Base-by-base conservation (phyloP, 768 basidiomycete genomes). In the Dioszegia hungarica region DNA sequence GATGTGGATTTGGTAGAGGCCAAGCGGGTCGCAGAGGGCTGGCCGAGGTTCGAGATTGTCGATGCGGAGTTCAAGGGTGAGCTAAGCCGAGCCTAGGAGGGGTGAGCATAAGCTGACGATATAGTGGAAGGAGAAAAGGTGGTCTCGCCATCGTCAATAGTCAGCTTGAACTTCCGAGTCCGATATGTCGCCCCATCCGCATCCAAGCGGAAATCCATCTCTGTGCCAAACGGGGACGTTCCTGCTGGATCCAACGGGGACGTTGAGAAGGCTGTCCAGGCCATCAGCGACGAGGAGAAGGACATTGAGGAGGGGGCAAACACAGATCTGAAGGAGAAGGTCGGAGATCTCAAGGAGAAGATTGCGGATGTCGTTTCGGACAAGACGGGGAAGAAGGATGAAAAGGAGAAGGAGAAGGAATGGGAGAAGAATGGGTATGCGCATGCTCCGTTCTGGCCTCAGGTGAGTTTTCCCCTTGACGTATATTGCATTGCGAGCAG, bases 391-490 rank as follows among this genome's bases (percentile, higher is more conserved):
- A 51, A 59, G 46, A 53, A 56, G 51, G 43, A 19, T 15, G 10
- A 9, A 41, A 63, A 19, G 81, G 82, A 29, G 80, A 83, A 20
- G 80, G 61, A 51, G 12, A 49, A 79, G n/a, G 78, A 78, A 25
- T 69, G 68, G 41, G 45, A 56, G n/a, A 63, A 77, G 10, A 78
- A 78, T 49, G 83, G 81, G 25, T 84, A 79, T 57, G 91, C 87
- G n/a, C 93, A 99, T 72, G 89, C 93, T 6, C 94, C 94, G 4
- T 82, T 83, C 68, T 98, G 91, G 91, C 91, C 94, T 54, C 83
- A 81, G 58, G 91, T 93, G 66, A 40, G 86, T 79, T 68, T 59
- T 57, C 66, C 62, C 37, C 70, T 70, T 45, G 74, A 76, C 82
- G 70, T 25, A 17, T 12, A 46, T 9, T 19, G 31, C 31, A 17